Conservation (phyloP, 176 grass and related monocot genomes). For the Guadua angustifolia region DNA sequence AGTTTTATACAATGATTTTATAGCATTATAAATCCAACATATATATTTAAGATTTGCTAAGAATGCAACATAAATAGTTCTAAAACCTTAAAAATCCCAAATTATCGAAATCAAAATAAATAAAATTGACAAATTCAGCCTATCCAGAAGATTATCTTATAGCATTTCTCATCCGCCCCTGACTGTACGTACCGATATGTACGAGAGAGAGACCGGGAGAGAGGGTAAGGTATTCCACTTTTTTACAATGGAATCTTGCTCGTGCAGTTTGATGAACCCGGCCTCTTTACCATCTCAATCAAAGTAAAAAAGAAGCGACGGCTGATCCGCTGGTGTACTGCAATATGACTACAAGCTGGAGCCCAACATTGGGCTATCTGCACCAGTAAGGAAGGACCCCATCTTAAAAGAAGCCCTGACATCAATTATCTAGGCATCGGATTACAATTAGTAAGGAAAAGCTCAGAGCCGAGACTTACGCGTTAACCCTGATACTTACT, state of each 20-base stretch:
- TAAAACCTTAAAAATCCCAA: too few species aligned
- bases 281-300: neutral
- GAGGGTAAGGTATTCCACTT: neutral
- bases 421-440: neutral
- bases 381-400: neutral
- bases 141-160: too few species aligned
- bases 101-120: too few species aligned
- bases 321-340: neutral
- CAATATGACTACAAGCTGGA: neutral
- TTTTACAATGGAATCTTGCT: neutral
- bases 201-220: too few species aligned
- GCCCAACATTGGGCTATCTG: neutral
- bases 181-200: too few species aligned
- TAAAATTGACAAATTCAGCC: too few species aligned
- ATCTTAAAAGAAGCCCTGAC: neutral
- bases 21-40: too few species aligned
- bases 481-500: neutral
- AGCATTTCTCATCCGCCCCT: too few species aligned
- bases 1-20: too few species aligned
- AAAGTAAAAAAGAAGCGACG: neutral
- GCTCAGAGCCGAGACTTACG: neutral
- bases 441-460: neutral
- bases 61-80: too few species aligned
- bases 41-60: too few species aligned
- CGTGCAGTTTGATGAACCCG: neutral